Evolutionary conservation across 2,329 filamentous ascomycete species (phyloP).

Genomic region (Pseudogymnoascus sp.): DNA sequence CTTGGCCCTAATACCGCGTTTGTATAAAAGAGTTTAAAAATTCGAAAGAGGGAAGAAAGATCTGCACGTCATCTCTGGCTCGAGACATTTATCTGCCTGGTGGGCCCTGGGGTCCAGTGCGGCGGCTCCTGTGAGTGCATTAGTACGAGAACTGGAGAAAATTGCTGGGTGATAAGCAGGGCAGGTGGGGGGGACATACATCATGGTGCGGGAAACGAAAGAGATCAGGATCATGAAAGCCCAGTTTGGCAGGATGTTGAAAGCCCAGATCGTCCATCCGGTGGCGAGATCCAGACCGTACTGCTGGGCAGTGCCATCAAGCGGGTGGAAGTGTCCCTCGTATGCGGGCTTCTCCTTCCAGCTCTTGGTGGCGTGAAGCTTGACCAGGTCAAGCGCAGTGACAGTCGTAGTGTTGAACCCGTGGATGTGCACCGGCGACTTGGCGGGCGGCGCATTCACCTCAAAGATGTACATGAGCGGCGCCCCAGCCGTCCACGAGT

Average conservation of each 20-base stretch:
- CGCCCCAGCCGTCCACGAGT: constrained; percentile 58
- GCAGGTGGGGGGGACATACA: constrained; percentile 50
- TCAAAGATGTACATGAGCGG: constrained; percentile 60
- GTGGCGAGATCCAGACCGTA: constrained; percentile 53
- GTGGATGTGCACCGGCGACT: constrained; percentile 56
- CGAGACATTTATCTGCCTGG: not conserved
- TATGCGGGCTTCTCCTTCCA: constrained; percentile 40
- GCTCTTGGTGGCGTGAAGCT: constrained; percentile 47
- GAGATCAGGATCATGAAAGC: constrained; percentile 68
- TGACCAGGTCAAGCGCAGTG: constrained; percentile 53
- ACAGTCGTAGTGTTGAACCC: constrained; percentile 62
- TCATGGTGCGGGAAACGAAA: constrained; percentile 63
- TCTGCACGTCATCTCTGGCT: not conserved
- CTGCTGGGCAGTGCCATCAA: constrained; percentile 58
- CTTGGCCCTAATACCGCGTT: not conserved
- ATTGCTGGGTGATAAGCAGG: not conserved
- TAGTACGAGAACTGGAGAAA: not conserved
- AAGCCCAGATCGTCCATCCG: constrained; percentile 59
- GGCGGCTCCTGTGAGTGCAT: not conserved
- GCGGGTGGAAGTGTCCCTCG: constrained; percentile 68
- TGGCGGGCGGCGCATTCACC: constrained; percentile 54
- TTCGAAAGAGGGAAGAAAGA: not conserved
- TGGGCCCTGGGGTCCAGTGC: not conserved
- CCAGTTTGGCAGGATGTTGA: constrained; percentile 64
- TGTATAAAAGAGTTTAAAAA: constrained; percentile 5